A percentile compares a stretch with the other conserved stretches of the same genome.
Evolutionary conservation across 352 stramenopile species (phyloP).

Genomic region (Pythium insidiosum): DNA sequence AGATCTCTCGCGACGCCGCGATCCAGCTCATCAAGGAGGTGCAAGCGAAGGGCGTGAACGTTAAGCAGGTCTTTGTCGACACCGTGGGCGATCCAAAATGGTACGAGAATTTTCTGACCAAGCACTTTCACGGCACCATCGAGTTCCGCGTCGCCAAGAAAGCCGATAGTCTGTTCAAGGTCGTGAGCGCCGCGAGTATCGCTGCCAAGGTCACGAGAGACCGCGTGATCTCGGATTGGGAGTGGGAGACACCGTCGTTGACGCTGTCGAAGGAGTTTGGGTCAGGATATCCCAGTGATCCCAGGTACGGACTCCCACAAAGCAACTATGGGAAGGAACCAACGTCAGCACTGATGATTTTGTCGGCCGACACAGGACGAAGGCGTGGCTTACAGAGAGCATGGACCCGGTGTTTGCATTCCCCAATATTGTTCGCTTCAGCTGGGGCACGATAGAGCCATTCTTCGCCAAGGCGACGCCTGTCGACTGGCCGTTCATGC

Average conservation of each 20-base stretch:
- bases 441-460: conserved; percentile 59
- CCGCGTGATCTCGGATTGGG: conserved; percentile 82
- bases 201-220: conserved; percentile 92
- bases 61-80: conserved; percentile 91
- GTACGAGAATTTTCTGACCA: conserved; percentile 90
- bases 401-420: conserved; percentile 83
- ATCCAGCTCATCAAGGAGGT: conserved; percentile 91
- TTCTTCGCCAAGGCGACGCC: conserved; percentile 19
- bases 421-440: conserved; percentile 77
- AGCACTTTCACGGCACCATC: conserved; percentile 85
- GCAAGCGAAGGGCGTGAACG: conserved; percentile 75
- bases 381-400: conserved; percentile 81
- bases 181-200: conserved; percentile 90
- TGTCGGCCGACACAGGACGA: conserved; percentile 31
- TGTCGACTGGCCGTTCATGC: conserved; percentile 25
- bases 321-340: not conserved
- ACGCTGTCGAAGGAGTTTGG: conserved; percentile 69
- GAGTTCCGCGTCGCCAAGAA: conserved; percentile 95
- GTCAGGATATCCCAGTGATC: conserved; percentile 90
- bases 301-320: conserved; percentile 42
- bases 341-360: not conserved
- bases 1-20: conserved; percentile 91
- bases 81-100: conserved; percentile 89
- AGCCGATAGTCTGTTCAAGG: conserved; percentile 94
- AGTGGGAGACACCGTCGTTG: conserved; percentile 73